Conservation (phyloP, 2,329 filamentous ascomycete genomes). For the Zymoseptoria brevis region DNA sequence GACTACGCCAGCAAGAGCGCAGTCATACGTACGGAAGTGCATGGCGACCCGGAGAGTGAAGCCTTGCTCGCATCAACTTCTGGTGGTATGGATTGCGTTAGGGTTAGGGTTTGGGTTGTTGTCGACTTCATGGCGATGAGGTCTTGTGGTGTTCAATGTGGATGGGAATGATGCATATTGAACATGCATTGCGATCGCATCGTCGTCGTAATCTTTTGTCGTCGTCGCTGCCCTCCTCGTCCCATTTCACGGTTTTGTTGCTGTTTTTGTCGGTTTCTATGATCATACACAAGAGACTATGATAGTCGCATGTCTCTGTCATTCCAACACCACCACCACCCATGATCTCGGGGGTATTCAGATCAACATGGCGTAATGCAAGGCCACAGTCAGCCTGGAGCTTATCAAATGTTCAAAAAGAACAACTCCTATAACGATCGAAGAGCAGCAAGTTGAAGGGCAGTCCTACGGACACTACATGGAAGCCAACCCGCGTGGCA, state of each 20-base stretch:
- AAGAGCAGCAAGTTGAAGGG: not conserved
- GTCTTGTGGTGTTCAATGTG: not conserved
- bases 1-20: too few relatives aligned
- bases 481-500: not conserved
- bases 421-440: not conserved
- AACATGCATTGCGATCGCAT: not conserved
- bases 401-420: too few relatives aligned
- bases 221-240: not conserved
- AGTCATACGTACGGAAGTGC: too few relatives aligned
- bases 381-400: too few relatives aligned
- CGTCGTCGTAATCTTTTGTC: not conserved
- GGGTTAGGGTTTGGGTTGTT: conserved; percentile 2
- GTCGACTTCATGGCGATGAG: not conserved
- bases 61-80: too few relatives aligned
- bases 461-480: not conserved
- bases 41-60: too few relatives aligned
- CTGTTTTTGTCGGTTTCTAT: not conserved
- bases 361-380: not conserved
- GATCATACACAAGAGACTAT: not conserved
- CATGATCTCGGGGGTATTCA: not conserved
- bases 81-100: not conserved
- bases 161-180: not conserved
- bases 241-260: not conserved
- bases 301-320: not conserved
- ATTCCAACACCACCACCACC: not conserved